Evolutionary conservation across 441 rosid species (phyloP).

Genomic region (Hypseocharis bilobata): DNA sequence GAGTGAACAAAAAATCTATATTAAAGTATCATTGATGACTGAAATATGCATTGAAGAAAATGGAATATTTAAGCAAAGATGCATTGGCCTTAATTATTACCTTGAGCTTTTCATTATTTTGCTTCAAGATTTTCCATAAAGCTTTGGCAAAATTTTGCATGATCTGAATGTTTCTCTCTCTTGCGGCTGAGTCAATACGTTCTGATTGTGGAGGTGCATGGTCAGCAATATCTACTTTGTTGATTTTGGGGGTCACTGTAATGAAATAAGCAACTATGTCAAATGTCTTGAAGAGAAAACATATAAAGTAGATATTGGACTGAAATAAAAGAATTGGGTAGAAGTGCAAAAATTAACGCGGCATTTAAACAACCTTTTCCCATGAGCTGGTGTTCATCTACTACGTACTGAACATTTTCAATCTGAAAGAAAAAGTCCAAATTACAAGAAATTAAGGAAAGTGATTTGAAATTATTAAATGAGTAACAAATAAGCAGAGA

Average conservation of each 20-base stretch:
- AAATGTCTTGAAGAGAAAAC: conserved; percentile 12
- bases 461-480: not conserved
- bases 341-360: conserved; percentile 14
- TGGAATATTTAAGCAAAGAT: conserved; percentile 6
- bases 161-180: conserved; percentile 42
- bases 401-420: conserved; percentile 27
- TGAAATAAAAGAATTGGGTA: conserved; percentile 2
- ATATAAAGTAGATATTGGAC: conserved; percentile 12
- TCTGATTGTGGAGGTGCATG: conserved; percentile 19
- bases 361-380: conserved; percentile 30
- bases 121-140: conserved; percentile 68
- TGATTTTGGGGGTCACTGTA: conserved; percentile 26
- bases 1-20: conserved; percentile 10
- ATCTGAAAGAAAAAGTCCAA: conserved; percentile 31
- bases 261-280: conserved; percentile 8
- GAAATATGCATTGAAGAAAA: not conserved
- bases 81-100: conserved; percentile 26
- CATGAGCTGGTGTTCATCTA: conserved; percentile 21
- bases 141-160: conserved; percentile 65
- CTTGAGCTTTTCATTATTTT: conserved; percentile 56
- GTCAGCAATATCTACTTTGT: conserved; percentile 21
- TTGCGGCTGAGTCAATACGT: conserved; percentile 23
- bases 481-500: not conserved
- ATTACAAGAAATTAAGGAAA: not conserved
- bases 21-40: not conserved